A percentile compares a stretch with the other conserved stretches of the same genome.
Evolutionary conservation across 2,329 filamentous ascomycete genomes (phyloP).

Genomic region (Fonsecaea erecta): DNA sequence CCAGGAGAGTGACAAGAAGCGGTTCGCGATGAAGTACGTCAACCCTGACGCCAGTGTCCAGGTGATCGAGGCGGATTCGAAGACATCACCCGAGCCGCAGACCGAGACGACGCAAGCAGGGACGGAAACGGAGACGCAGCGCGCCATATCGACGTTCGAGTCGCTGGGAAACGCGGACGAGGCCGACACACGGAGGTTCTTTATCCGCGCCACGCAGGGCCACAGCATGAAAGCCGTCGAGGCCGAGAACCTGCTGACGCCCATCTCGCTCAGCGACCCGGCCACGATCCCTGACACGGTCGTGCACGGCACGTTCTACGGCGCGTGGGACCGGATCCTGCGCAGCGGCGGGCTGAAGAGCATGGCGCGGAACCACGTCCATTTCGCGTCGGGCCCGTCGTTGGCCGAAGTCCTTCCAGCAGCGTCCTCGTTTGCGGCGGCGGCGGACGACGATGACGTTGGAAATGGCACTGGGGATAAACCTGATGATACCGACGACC

Average conservation of each 20-base stretch:
- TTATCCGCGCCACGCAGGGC: conserved; percentile 95
- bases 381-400: conserved; percentile 79
- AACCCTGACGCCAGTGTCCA: too few relatives aligned
- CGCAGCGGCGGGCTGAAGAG: conserved; percentile 74
- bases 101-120: conserved; percentile 42
- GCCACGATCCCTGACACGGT: conserved; percentile 64
- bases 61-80: conserved; percentile 14
- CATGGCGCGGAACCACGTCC: conserved; percentile 87
- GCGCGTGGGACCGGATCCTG: conserved; percentile 76
- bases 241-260: conserved; percentile 70
- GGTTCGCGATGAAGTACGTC: conserved; percentile 75
- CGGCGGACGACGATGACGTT: neutral
- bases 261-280: conserved; percentile 63
- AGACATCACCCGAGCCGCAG: conserved; percentile 40
- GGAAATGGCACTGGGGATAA: too few relatives aligned
- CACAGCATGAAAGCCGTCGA: conserved; percentile 78
- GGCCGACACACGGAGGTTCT: conserved; percentile 65
- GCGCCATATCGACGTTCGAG: conserved; percentile 44
- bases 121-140: conserved; percentile 44
- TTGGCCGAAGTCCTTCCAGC: conserved; percentile 42
- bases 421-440: neutral
- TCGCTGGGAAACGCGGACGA: conserved; percentile 28
- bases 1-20: conserved; percentile 81
- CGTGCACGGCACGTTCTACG: conserved; percentile 88
- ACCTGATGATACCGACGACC: neutral